Percentiles rank a stretch among this genome's conserved stretches.
Evolutionary conservation across 2,329 filamentous ascomycete species (phyloP).

Genomic region (Pyrenochaeta sp.): DNA sequence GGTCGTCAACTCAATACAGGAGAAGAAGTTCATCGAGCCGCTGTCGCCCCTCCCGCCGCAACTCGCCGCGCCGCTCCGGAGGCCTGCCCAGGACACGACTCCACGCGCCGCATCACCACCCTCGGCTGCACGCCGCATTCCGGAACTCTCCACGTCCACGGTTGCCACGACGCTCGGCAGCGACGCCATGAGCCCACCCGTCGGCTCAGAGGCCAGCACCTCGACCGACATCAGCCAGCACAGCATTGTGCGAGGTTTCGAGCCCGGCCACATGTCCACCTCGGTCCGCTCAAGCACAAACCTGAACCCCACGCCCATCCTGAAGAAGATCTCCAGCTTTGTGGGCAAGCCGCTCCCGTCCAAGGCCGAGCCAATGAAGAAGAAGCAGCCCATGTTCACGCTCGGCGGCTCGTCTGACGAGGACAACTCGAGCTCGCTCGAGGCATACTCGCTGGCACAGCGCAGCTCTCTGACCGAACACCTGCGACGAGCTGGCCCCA

Average conservation of each 20-base stretch:
- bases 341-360: conserved; percentile 36
- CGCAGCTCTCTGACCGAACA: conserved; percentile 65
- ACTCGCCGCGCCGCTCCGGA: conserved; percentile 37
- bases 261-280: conserved; percentile 75
- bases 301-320: conserved; percentile 67
- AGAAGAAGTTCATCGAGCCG: conserved; percentile 75
- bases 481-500: conserved; percentile 54
- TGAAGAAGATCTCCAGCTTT: conserved; percentile 59
- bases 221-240: conserved; percentile 68
- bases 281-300: conserved; percentile 71
- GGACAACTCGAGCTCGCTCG: conserved; percentile 80
- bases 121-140: conserved; percentile 57
- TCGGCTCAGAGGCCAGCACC: conserved; percentile 68
- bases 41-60: conserved; percentile 58
- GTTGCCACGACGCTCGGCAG: conserved; percentile 56
- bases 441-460: conserved; percentile 60
- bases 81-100: conserved; percentile 35
- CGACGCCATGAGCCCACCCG: conserved; percentile 51
- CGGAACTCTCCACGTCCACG: conserved; percentile 69
- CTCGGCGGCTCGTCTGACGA: conserved; percentile 85
- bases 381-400: conserved; percentile 74
- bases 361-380: conserved; percentile 60
- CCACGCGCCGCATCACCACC: conserved; percentile 55
- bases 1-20: conserved; percentile 91
- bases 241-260: conserved; percentile 87